Evolutionary conservation across 75 land plant genomes (phyloP), one percentile per base, ranked within the genome.

Genomic region (Ceratopteris richardii): DNA sequence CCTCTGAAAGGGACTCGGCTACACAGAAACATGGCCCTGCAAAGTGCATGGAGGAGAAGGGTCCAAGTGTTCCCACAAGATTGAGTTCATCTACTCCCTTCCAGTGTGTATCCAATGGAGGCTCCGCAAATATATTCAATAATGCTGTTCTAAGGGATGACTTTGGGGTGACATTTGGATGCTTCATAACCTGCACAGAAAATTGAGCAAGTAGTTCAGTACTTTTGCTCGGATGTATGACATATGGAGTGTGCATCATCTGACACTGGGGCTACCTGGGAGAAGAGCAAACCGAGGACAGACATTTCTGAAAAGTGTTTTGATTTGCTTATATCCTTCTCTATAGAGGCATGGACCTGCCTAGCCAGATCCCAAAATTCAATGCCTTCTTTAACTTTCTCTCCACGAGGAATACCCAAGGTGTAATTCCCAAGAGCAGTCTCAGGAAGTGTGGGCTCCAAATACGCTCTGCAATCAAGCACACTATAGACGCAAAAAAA

Each of bases 11-110:
- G 29, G 69, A 19, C 41, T 76, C 69, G 7, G 46, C 26, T 0
- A 66, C 54, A 40, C 67, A 58, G 44, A 76, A 71, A 58, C 69
- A 76, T 29, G 75, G 75, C 18, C 78, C 78, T 4, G 65, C 65
- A 17, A 53, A 60, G 42, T 71, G 75, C 78, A 74, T 76, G 16
- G 69, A 72, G 11, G 78, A 61, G 24, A 76, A 33, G 1, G 75
- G 78, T 12, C 78, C 75, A 31, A 65, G 39, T 41, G 55, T 74
- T 5, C 58, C 58, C 1, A 53, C 78, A 41, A 76, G 57, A 10
- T 52, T 27, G 9, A 76, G 60, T 20, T 65, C 58, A 18, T 65
- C 50, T 3, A 50, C 44, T 25, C 72, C 60, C 28, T 62, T 68
- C 66, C 56, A 62, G 31, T 63, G 23, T 22, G 21, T 0, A 29